Evolutionary conservation across 106 monocot species (phyloP).

Genomic region (Allium sativum): DNA sequence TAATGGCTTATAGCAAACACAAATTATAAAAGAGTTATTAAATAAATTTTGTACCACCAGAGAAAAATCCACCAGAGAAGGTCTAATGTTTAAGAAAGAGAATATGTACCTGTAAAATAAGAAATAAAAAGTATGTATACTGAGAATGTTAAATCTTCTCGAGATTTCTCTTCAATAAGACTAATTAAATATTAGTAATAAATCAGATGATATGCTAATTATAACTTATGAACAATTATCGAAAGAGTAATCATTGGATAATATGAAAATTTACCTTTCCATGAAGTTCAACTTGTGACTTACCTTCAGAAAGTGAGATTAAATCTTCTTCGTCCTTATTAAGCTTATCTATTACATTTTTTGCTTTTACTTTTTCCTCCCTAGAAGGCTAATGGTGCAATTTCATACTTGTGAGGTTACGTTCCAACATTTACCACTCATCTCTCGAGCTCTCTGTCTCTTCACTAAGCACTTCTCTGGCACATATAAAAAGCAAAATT

Average conservation of each 20-base stretch:
- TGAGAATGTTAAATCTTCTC: too few relatives aligned
- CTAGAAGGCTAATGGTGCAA: conserved; percentile 71
- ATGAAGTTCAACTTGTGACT: conserved; percentile 54
- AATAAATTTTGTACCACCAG: too few relatives aligned
- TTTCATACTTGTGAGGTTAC: conserved; percentile 58
- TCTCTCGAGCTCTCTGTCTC: conserved; percentile 76
- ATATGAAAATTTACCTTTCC: conserved; percentile 46
- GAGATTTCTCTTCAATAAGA: too few relatives aligned
- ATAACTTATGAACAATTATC: too few relatives aligned
- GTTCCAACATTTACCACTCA: conserved; percentile 47
- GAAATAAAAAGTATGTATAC: too few relatives aligned
- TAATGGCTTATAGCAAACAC: too few relatives aligned
- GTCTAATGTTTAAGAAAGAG: too few relatives aligned
- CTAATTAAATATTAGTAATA: too few relatives aligned
- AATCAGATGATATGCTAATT: too few relatives aligned
- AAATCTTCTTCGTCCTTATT: conserved; percentile 74
- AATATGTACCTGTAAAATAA: too few relatives aligned
- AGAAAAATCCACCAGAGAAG: too few relatives aligned
- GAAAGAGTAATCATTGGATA: background rate
- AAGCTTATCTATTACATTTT: conserved; percentile 46
- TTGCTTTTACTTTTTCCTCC: conserved; percentile 85
- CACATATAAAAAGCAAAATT: conserved; percentile 5
- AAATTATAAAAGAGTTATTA: too few relatives aligned
- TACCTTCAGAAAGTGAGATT: conserved; percentile 48
- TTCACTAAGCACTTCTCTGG: conserved; percentile 53